Evolutionary conservation across 2,329 filamentous ascomycete genomes (phyloP).

Genomic region (Coccinonectria pachysandricola): DNA sequence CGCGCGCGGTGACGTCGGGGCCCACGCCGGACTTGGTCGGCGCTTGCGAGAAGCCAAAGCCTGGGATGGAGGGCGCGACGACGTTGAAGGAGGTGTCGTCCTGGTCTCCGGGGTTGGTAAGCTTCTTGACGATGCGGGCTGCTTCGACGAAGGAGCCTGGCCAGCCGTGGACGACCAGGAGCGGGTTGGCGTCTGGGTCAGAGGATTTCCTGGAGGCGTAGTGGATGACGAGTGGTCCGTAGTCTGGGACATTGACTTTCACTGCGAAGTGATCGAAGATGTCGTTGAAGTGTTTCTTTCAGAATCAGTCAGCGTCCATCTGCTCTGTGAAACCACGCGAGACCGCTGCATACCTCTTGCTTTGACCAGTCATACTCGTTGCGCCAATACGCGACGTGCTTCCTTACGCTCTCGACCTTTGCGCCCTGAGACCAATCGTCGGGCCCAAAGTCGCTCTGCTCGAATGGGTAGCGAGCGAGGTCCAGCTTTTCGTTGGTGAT

Average conservation of each 20-base stretch:
- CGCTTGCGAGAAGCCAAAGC: slow-evolving; percentile 37
- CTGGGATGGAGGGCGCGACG: slow-evolving; percentile 42
- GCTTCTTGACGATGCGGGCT: slow-evolving; percentile 41
- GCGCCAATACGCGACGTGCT: slow-evolving; percentile 6
- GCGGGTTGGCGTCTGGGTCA: not conserved
- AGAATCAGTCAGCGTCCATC: too few species aligned
- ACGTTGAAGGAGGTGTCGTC: slow-evolving; percentile 35
- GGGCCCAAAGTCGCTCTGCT: slow-evolving; percentile 4
- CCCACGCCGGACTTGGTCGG: slow-evolving; percentile 53
- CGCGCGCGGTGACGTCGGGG: slow-evolving; percentile 37
- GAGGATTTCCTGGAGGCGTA: slow-evolving; percentile 1
- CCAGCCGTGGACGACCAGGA: slow-evolving; percentile 19
- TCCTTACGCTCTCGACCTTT: slow-evolving; percentile 4
- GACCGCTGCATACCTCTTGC: too few species aligned
- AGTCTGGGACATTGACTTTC: slow-evolving; percentile 8
- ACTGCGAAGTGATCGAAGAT: slow-evolving; percentile 7
- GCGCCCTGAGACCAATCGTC: slow-evolving; percentile 9
- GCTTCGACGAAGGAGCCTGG: slow-evolving; percentile 57
- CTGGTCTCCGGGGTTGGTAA: slow-evolving; percentile 18
- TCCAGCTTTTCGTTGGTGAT: slow-evolving; percentile 4
- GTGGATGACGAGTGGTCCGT: slow-evolving; percentile 4
- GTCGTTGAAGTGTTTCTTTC: slow-evolving; percentile 3
- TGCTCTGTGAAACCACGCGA: too few species aligned
- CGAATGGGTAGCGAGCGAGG: slow-evolving; percentile 4
- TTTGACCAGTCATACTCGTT: slow-evolving; percentile 4